A percentile compares a stretch with the other conserved stretches of the same genome.
Conservation (phyloP, 2,329 filamentous ascomycete species). For the Aciculosporium take region DNA sequence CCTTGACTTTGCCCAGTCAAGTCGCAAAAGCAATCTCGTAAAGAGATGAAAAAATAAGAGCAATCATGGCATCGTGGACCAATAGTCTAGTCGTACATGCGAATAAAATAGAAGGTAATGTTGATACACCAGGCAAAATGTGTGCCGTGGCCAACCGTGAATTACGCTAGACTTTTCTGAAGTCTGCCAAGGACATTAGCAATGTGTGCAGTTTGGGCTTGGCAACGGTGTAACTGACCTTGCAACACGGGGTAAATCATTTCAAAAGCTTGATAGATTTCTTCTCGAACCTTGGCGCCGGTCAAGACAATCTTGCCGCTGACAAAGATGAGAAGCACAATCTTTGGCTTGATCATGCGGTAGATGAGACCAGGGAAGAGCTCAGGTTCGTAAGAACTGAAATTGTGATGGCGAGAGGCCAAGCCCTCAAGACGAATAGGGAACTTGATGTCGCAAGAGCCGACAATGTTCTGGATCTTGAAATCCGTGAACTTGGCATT, state of each 20-base stretch:
- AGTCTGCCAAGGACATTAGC: slow-evolving; percentile 25
- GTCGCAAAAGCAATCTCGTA: slow-evolving; percentile 1
- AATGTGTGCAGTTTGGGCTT: background rate
- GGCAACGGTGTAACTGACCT: slow-evolving; percentile 38
- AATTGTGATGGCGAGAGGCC: slow-evolving; percentile 95
- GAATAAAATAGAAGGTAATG: slow-evolving; percentile 11
- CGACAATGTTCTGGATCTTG: slow-evolving; percentile 99
- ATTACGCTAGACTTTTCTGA: slow-evolving; percentile 38
- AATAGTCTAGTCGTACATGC: slow-evolving; percentile 27
- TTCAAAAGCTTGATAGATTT: slow-evolving; percentile 94
- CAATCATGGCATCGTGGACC: slow-evolving; percentile 35
- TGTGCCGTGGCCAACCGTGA: slow-evolving; percentile 5
- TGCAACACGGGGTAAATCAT: slow-evolving; percentile 94
- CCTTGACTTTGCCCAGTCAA: slow-evolving; percentile 15
- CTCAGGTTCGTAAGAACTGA: slow-evolving; percentile 97
- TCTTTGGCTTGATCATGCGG: slow-evolving; percentile 99
- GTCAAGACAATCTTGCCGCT: slow-evolving; percentile 97
- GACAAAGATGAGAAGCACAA: slow-evolving; percentile 94
- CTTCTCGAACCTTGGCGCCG: slow-evolving; percentile 92
- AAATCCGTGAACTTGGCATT: slow-evolving; percentile 99
- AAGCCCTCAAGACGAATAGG: slow-evolving; percentile 93
- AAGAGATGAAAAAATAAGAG: slow-evolving; percentile 17
- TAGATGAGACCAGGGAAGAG: slow-evolving; percentile 98
- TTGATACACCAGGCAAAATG: slow-evolving; percentile 8
- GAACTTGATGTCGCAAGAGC: slow-evolving; percentile 98